Evolutionary conservation across 371 early-diverging fungal genomes (phyloP), one percentile per base, ranked within the genome.

Genomic region (Nosema muscidifuracis): DNA sequence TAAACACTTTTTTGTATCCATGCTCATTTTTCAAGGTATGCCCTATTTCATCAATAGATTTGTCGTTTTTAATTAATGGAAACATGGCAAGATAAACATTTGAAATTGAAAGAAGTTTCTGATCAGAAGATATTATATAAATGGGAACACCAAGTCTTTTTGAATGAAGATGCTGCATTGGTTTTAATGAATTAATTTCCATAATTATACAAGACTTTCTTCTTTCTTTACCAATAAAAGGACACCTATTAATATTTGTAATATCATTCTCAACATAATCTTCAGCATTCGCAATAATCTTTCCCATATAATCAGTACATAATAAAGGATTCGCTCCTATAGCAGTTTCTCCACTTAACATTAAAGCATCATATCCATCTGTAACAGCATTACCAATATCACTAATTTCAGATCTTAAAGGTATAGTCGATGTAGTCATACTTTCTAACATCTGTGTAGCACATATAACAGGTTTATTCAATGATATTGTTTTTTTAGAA

Each of bases 371-470:
- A 42, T 92, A 90, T 58, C 94, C 95, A 82, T 94, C 94, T 68
- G 92, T 78, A 13, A 94, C 88, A 43, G 97, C 96, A 84, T 95
- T 94, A 38, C 95, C 93, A 36, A 97, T 94, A 82, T 97, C 97
- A 40, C 90, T 91, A 13, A 92, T 92, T 81, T 97, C 97, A 57
- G 97, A 94, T 81, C 97, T 90, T 36, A 94, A 95, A n/a, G 96
- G 96, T 36, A 91, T 86, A 66, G 90, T 90, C 85, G 91, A 91
- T 79, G 76, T 70, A 33, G 90, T 93, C 96, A 96, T 95, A 47
- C 92, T 91, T 81, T 96, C 95, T 50, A 97, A 83, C 97, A 97
- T 95, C 84, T 97, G 96, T 53, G 97, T 97, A 43, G 97, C 96
- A 34, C 83, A 82, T 51, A 96, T 91, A 64, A 93, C 92, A 58